Conservation (phyloP, 2,329 filamentous ascomycete genomes). For the Sporothrix pallida region DNA sequence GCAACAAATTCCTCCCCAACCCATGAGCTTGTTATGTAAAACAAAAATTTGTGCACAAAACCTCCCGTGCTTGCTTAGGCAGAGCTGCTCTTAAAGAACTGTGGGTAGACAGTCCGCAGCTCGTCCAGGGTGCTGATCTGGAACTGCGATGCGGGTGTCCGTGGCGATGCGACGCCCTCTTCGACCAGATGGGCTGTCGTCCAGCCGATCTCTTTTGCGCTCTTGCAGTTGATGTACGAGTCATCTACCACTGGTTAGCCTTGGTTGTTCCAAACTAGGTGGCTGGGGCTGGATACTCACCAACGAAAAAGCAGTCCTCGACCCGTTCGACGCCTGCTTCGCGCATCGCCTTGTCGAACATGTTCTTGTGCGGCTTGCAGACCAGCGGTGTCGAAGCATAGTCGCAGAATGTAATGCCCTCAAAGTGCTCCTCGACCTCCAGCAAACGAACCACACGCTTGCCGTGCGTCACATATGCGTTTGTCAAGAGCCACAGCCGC, state of each 20-base stretch:
- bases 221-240: conserved; percentile 79
- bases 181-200: conserved; percentile 85
- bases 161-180: conserved; percentile 68
- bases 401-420: conserved; percentile 94
- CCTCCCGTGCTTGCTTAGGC: not conserved
- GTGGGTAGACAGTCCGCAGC: conserved; percentile 75
- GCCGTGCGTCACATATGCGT: conserved; percentile 90
- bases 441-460: conserved; percentile 81
- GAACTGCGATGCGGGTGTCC: conserved; percentile 69
- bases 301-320: conserved; percentile 88
- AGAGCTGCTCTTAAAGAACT: conserved; percentile 72
- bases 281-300: conserved; percentile 57
- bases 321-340: conserved; percentile 74
- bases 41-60: not conserved
- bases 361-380: conserved; percentile 83
- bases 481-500: conserved; percentile 92
- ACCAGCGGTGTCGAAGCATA: conserved; percentile 75
- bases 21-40: too few relatives aligned
- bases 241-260: conserved; percentile 66
- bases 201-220: conserved; percentile 83
- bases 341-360: conserved; percentile 87
- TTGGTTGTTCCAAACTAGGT: not conserved
- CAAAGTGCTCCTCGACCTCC: conserved; percentile 85
- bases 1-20: not conserved
- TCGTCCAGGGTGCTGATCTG: conserved; percentile 79